Percentiles rank a stretch among this genome's conserved stretches.
phyloP scores from a whole-genome alignment of 2,329 filamentous ascomycete genomes.

The Botrytis deweyae region DNA sequence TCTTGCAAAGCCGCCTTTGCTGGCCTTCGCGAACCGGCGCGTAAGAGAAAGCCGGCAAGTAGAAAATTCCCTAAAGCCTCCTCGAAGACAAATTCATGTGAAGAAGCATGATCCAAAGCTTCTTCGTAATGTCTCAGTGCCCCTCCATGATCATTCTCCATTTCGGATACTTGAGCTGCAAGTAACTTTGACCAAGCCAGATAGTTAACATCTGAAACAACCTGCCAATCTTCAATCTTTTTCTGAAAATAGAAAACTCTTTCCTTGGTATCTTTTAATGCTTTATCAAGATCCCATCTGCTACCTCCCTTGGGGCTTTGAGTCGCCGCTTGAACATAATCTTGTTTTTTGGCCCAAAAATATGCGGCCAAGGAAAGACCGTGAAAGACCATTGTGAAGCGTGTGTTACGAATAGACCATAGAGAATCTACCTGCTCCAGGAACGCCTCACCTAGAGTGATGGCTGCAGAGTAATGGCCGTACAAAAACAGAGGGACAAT shows the following conservation, averaged over 20 bases:
- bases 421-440: constrained; percentile 50
- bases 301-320: constrained; percentile 42
- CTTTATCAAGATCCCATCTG: constrained; percentile 46
- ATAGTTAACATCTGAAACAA: constrained; percentile 69
- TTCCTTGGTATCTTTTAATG: constrained; percentile 50
- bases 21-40: constrained; percentile 63
- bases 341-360: constrained; percentile 41
- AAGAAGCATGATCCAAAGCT: constrained; percentile 68
- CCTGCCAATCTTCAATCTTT: constrained; percentile 63
- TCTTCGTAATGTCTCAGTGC: constrained; percentile 67
- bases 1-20: constrained; percentile 69
- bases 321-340: constrained; percentile 30
- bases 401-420: constrained; percentile 60
- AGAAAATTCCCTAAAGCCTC: constrained; percentile 73
- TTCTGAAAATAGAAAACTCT: constrained; percentile 56
- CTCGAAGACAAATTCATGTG: constrained; percentile 66
- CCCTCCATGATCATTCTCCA: constrained; percentile 54
- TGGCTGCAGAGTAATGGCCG: constrained; percentile 59
- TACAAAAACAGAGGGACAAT: constrained; percentile 62
- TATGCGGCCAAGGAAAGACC: constrained; percentile 56
- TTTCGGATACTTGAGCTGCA: constrained; percentile 66
- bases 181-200: constrained; percentile 66
- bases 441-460: constrained; percentile 55
- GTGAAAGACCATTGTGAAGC: constrained; percentile 59
- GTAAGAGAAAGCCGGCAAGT: constrained; percentile 69